Evolutionary conservation across 2,329 filamentous ascomycete genomes (phyloP), one percentile per base, ranked within the genome.

Genomic region (Paraphoma chrysanthemicola): DNA sequence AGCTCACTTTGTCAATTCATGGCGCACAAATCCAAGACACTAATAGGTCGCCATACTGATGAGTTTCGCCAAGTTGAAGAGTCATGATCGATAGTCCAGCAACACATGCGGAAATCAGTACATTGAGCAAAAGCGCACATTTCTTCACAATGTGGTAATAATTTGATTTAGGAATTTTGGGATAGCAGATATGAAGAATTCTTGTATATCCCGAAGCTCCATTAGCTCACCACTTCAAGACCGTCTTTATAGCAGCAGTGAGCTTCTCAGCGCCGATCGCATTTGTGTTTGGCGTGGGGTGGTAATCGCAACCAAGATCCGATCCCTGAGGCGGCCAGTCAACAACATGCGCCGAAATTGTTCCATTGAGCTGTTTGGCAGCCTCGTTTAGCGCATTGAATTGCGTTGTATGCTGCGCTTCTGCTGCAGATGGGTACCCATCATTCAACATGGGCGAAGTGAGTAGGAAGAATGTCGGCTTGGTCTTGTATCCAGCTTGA

Each of bases 231-330:
- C 66, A 70, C 10, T 59, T 59, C 47, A 70, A 17, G n/a, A 39
- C 60, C 44, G 23, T 9, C 31, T 42, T 51, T 10, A 71, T 61
- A 8, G 66, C 62, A 9, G 53, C 45, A 11, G 53, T 53, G 10
- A 79, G 62, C 2, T 76, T 46, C 4, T 54, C 54, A 44, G 66
- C 77, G 31, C 68, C 69, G 16, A 63, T 54, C 7, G 69, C 71
- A 44, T 80, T 69, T 4, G 78, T 80, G 5, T 69, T 73, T 6
- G 75, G 71, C 55, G 76, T 80, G 1, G 78, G 78, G 54, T 80
- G 78, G 44, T 79, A 80, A 57, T 80, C 78, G 52, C 78, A 80
- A 0, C 76, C 78, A 7, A 78, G 73, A n/a, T 77, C 76, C 5
- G 71, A 62, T 5, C 68, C 78, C 58, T 81, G 79, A 4, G 67